Conservation (phyloP, 257 asterid species). For the Anisodus tanguticus region DNA sequence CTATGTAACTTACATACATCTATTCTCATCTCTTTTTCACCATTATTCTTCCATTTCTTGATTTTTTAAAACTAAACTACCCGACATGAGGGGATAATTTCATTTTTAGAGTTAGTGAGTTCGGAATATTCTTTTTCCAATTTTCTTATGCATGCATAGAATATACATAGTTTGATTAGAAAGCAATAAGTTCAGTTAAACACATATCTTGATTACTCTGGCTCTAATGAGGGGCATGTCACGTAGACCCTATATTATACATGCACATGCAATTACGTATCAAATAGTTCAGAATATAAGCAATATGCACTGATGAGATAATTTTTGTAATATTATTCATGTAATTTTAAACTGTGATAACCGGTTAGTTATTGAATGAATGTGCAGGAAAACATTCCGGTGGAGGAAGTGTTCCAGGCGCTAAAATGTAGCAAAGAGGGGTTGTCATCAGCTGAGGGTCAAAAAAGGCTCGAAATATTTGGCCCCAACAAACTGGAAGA, state of each 20-base stretch:
- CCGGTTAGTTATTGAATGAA: too few relatives aligned
- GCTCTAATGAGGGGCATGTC: neutral
- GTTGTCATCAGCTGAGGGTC: conserved; percentile 62
- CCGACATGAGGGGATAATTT: too few relatives aligned
- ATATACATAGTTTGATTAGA: neutral
- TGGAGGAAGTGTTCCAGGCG: conserved; percentile 72
- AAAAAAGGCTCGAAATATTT: conserved; percentile 61
- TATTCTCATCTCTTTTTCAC: neutral
- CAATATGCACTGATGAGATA: neutral
- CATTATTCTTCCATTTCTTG: neutral
- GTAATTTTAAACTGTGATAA: neutral
- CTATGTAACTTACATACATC: neutral
- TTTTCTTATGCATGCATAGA: too few relatives aligned
- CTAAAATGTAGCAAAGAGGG: conserved; percentile 71
- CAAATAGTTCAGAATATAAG: neutral
- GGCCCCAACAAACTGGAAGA: conserved; percentile 87
- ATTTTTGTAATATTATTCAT: too few relatives aligned
- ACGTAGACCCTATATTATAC: neutral
- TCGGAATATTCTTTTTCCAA: too few relatives aligned
- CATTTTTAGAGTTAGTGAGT: too few relatives aligned
- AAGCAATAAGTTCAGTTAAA: too few relatives aligned
- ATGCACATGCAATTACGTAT: neutral
- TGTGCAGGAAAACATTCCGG: conserved; percentile 65
- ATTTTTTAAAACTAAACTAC: too few relatives aligned
- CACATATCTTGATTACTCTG: neutral